These are phyloP conservation scores for Penicillium brevicompactum DNA, from an alignment of 2,329 filamentous ascomycete species.

Conservation along the genomic window DNA sequence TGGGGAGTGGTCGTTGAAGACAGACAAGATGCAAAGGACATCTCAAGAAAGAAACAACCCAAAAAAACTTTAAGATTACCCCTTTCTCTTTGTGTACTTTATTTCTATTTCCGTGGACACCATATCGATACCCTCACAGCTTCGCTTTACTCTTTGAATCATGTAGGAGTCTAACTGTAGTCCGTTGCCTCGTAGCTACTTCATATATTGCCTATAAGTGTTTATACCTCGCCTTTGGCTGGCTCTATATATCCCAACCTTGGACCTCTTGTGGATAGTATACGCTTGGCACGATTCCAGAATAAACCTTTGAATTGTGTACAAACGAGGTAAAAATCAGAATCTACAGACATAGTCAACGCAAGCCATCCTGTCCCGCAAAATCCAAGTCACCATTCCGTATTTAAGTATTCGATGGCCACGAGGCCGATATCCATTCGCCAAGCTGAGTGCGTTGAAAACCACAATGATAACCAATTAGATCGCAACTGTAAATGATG, in stretches of 20 bases:
- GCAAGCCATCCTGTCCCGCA: neutral
- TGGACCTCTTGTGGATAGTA: too few species aligned
- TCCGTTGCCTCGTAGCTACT: too few species aligned
- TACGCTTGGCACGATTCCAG: neutral
- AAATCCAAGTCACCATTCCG: neutral
- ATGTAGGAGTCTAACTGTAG: neutral
- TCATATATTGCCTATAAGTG: too few species aligned
- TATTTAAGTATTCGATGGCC: neutral
- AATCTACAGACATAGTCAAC: neutral
- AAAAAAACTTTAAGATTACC: constrained; percentile 9
- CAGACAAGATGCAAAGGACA: constrained; percentile 14
- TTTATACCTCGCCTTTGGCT: too few species aligned
- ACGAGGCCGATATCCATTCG: constrained; percentile 9
- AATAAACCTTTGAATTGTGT: constrained; percentile 4
- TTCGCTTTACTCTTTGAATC: constrained; percentile 16
- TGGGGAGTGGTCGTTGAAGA: constrained; percentile 7
- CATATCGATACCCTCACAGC: constrained; percentile 41
- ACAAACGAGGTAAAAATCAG: neutral
- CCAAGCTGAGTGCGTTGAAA: constrained; percentile 2
- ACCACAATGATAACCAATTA: neutral
- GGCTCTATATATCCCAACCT: too few species aligned
- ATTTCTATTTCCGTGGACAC: constrained; percentile 28
- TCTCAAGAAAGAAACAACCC: constrained; percentile 19
- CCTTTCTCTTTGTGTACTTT: constrained; percentile 33
- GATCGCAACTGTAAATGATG: neutral